Evolutionary conservation across 2,329 filamentous ascomycete species (phyloP).

Genomic region (Aspergillus felis): DNA sequence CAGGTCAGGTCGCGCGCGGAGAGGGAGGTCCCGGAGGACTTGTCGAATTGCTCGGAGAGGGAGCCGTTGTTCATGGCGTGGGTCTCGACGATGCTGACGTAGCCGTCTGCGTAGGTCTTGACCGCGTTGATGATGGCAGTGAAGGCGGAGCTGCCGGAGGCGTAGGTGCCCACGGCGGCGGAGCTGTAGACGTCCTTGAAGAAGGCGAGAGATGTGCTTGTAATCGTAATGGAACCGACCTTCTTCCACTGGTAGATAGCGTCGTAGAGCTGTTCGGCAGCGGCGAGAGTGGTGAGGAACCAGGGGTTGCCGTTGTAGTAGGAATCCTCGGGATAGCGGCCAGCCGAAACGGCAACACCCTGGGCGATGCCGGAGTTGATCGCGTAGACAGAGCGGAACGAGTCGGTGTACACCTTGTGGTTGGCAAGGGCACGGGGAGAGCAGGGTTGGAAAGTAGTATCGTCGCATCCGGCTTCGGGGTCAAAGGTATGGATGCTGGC

Average conservation of each 20-base stretch:
- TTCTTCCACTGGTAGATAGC: slow-evolving; percentile 68
- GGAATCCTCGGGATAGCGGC: slow-evolving; percentile 66
- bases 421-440: slow-evolving; percentile 65
- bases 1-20: slow-evolving; percentile 44
- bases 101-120: slow-evolving; percentile 59
- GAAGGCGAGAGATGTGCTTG: slow-evolving; percentile 63
- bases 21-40: slow-evolving; percentile 28
- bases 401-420: slow-evolving; percentile 70
- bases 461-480: slow-evolving; percentile 30
- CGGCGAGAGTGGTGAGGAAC: slow-evolving; percentile 71
- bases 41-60: slow-evolving; percentile 41
- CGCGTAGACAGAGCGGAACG: slow-evolving; percentile 66
- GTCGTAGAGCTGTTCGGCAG: slow-evolving; percentile 76
- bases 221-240: slow-evolving; percentile 61
- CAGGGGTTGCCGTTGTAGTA: slow-evolving; percentile 80
- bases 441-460: slow-evolving; percentile 71
- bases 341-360: slow-evolving; percentile 42
- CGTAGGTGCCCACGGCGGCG: slow-evolving; percentile 60
- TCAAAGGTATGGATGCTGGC: slow-evolving; percentile 44
- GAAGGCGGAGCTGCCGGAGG: slow-evolving; percentile 53
- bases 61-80: slow-evolving; percentile 28
- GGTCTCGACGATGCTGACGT: slow-evolving; percentile 43
- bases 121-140: slow-evolving; percentile 56
- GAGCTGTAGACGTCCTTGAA: slow-evolving; percentile 63
- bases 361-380: slow-evolving; percentile 42